These are phyloP conservation scores for Polysphondylium violaceum DNA, from an alignment of 78 protist genomes.

Conservation along the genomic window DNA sequence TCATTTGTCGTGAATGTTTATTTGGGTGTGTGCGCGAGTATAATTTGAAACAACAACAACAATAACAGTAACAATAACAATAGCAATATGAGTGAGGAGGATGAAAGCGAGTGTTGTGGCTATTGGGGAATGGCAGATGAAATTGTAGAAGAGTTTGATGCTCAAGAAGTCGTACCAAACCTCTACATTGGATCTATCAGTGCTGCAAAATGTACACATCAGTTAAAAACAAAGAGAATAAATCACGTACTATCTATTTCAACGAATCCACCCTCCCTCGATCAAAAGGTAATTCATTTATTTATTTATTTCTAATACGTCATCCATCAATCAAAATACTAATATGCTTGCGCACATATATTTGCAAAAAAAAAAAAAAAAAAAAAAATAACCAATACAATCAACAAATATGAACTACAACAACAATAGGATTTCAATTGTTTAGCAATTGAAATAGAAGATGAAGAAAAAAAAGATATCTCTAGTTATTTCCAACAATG, in stretches of 20 bases:
- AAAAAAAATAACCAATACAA: no score
- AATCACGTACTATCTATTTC: constrained; percentile 60
- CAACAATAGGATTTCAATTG: constrained; percentile 5
- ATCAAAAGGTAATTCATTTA: background rate
- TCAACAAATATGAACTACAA: background rate
- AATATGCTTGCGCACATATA: no score
- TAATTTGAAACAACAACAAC: background rate
- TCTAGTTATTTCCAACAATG: constrained; percentile 27
- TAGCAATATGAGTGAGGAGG: background rate
- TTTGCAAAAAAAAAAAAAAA: background rate
- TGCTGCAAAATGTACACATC: constrained; percentile 15
- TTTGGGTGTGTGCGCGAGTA: no score
- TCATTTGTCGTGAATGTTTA: no score
- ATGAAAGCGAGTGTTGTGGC: constrained; percentile 28
- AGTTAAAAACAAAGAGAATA: constrained; percentile 39
- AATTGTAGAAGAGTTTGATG: constrained; percentile 55
- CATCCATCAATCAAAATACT: no score
- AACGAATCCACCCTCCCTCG: constrained; percentile 47
- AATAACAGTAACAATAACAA: background rate
- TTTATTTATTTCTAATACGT: no score
- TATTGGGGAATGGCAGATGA: constrained; percentile 74
- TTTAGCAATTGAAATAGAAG: constrained; percentile 40
- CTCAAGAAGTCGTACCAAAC: constrained; percentile 62
- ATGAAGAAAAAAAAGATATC: constrained; percentile 47
- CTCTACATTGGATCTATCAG: constrained; percentile 54